A percentile compares a stretch with the other conserved stretches of the same genome.
Evolutionary conservation across 1,284 basidiomycete species (phyloP).

Genomic region (Ustilago bromivora): DNA sequence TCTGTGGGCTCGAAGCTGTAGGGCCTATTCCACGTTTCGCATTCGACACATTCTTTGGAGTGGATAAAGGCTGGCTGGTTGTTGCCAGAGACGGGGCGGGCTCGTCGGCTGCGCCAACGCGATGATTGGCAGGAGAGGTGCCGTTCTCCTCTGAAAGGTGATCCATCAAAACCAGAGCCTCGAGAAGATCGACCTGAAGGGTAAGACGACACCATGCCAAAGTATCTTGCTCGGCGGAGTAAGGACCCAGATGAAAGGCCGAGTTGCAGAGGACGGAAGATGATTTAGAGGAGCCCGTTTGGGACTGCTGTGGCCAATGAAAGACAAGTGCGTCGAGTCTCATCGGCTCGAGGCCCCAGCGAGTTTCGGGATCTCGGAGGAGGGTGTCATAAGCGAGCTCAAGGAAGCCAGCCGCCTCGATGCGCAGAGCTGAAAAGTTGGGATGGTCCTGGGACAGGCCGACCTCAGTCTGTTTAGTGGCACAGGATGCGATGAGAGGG

Average conservation of each 20-base stretch:
- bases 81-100: slow-evolving; percentile 2
- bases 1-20: slow-evolving; percentile 20
- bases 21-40: slow-evolving; percentile 18
- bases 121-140: background rate
- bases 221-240: slow-evolving; percentile 17
- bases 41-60: slow-evolving; percentile 11
- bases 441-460: background rate
- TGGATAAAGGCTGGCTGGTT: slow-evolving; percentile 3
- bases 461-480: slow-evolving; percentile 20
- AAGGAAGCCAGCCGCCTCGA: slow-evolving; percentile 16
- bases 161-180: slow-evolving; percentile 11
- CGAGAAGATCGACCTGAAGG: slow-evolving; percentile 30
- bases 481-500: slow-evolving; percentile 27
- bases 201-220: slow-evolving; percentile 28
- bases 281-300: background rate
- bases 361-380: slow-evolving; percentile 31
- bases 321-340: slow-evolving; percentile 26
- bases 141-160: background rate
- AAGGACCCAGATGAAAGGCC: slow-evolving; percentile 24
- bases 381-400: slow-evolving; percentile 20
- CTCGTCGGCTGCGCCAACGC: background rate
- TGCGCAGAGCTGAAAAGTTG: background rate
- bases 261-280: slow-evolving; percentile 7
- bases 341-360: slow-evolving; percentile 37
- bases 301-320: slow-evolving; percentile 6